Evolutionary conservation across 108 stramenopile genomes (phyloP).

Genomic region (Skeletonema costatum): DNA sequence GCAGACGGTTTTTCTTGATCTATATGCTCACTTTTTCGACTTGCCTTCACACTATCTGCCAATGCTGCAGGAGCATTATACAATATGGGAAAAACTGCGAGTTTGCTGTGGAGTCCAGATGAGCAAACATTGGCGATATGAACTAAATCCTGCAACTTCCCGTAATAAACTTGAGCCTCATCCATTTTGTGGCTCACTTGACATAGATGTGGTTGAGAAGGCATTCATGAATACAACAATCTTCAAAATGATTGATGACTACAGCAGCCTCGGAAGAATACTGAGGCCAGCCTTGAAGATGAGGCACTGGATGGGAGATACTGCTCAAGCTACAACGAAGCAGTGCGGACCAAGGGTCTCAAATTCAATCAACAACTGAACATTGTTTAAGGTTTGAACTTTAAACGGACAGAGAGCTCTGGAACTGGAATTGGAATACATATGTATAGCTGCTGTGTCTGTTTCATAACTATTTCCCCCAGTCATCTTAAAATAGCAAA

Average conservation of each 20-base stretch:
- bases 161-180: neutral
- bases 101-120: neutral
- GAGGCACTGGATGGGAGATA: neutral
- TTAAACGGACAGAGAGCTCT: too few relatives aligned
- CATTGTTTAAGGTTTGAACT: too few relatives aligned
- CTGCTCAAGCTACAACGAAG: neutral
- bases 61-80: neutral
- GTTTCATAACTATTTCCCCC: too few relatives aligned
- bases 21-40: neutral
- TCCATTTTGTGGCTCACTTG: slow-evolving; percentile 1
- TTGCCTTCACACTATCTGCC: neutral
- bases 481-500: too few relatives aligned
- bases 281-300: neutral
- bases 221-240: slow-evolving; percentile 1
- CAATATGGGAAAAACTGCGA: neutral
- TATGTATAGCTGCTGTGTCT: too few relatives aligned
- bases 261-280: neutral
- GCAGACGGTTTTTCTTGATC: neutral
- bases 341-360: neutral
- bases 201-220: slow-evolving; percentile 1
- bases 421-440: too few relatives aligned
- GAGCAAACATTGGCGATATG: slow-evolving; percentile 2
- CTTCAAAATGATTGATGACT: neutral
- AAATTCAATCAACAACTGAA: too few relatives aligned
- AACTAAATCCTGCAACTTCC: neutral